Conservation (phyloP, 257 asterid genomes). For the Nicotiana knightiana region DNA sequence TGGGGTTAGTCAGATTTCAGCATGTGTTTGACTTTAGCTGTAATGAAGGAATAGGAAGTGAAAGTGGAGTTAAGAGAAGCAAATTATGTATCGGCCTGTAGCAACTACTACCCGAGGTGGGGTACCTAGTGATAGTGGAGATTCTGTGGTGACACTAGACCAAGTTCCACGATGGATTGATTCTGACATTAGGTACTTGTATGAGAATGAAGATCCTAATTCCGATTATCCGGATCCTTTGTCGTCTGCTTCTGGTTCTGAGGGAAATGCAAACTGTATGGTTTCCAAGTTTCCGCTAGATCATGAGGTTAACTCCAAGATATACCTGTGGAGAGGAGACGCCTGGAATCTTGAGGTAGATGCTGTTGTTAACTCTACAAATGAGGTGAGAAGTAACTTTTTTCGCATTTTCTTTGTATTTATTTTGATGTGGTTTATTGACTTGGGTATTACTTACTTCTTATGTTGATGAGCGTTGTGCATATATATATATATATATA, state of each 20-base stretch:
- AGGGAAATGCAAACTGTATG: conserved; percentile 52
- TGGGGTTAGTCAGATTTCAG: background rate
- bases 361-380: conserved; percentile 88
- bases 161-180: conserved; percentile 89
- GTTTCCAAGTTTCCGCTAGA: conserved; percentile 75
- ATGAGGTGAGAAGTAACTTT: conserved; percentile 56
- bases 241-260: conserved; percentile 59
- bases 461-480: background rate
- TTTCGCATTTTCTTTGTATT: background rate
- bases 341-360: conserved; percentile 98
- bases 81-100: conserved; percentile 47
- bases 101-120: conserved; percentile 66
- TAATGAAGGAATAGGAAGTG: conserved; percentile 14
- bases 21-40: background rate
- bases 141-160: conserved; percentile 67
- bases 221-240: conserved; percentile 69
- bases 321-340: conserved; percentile 91
- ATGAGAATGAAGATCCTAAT: conserved; percentile 64
- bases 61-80: conserved; percentile 24
- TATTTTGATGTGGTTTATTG: background rate
- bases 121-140: conserved; percentile 61
- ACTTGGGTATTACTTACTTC: background rate
- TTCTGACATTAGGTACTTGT: conserved; percentile 54
- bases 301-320: conserved; percentile 68
- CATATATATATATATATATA: background rate